A percentile compares a stretch with the other conserved stretches of the same genome.
Conservation (phyloP, 495 filamentous ascomycete genomes). For the Polyplosphaeria fusca region DNA sequence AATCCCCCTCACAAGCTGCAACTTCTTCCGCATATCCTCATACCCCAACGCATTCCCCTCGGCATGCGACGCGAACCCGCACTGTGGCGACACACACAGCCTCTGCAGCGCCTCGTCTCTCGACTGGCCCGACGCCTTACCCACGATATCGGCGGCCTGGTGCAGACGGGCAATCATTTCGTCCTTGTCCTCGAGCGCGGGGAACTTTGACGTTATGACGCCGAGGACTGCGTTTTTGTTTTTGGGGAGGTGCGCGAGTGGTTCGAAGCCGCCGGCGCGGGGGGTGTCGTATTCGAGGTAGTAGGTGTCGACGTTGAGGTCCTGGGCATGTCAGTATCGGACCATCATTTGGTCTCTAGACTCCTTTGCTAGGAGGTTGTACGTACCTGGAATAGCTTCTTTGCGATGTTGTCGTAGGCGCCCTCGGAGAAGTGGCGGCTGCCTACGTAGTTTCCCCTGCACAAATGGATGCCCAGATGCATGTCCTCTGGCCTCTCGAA, state of each 20-base stretch:
- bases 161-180: constrained; percentile 57
- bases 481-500: constrained; percentile 55
- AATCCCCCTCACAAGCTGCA: constrained; percentile 48
- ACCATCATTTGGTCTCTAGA: no score
- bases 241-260: constrained; percentile 58
- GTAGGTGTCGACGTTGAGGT: constrained; percentile 63
- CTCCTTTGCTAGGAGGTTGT: no score
- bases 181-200: constrained; percentile 59
- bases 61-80: constrained; percentile 63
- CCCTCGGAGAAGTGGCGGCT: constrained; percentile 61
- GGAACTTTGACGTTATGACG: constrained; percentile 63
- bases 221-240: constrained; percentile 65
- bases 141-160: constrained; percentile 59
- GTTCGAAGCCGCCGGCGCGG: constrained; percentile 63
- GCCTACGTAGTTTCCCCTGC: constrained; percentile 58
- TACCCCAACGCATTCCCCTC: constrained; percentile 60
- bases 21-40: constrained; percentile 58
- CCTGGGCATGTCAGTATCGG: no score
- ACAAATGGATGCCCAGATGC: constrained; percentile 65
- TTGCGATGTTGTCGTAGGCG: constrained; percentile 65
- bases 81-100: constrained; percentile 64
- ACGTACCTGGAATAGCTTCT: constrained; percentile 55
- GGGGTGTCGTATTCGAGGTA: constrained; percentile 69
- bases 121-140: constrained; percentile 43
- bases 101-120: constrained; percentile 54